These are phyloP conservation scores for Monosporascus cannonballus DNA, from an alignment of 2,329 filamentous ascomycete species.

Conservation along the genomic window DNA sequence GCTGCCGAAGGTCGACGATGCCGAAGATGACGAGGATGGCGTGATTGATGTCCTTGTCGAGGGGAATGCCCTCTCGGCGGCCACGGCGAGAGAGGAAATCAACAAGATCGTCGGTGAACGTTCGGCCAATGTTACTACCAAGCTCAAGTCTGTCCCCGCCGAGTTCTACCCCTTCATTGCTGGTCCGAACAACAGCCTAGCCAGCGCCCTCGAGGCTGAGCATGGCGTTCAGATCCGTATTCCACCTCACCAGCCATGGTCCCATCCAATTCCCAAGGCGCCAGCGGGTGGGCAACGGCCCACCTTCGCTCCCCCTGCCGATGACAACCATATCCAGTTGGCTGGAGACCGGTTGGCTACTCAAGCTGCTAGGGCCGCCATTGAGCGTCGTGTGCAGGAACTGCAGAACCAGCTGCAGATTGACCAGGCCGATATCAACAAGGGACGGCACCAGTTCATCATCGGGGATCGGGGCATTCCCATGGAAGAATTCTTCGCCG, in stretches of 20 bases:
- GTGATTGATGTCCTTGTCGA: constrained; percentile 84
- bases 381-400: constrained; percentile 72
- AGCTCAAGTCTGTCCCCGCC: constrained; percentile 76
- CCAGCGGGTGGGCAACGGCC: constrained; percentile 59
- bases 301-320: constrained; percentile 63
- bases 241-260: constrained; percentile 74
- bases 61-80: constrained; percentile 83
- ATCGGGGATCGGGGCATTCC: constrained; percentile 77
- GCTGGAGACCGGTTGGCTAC: constrained; percentile 80
- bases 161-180: constrained; percentile 96
- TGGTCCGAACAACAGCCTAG: constrained; percentile 63
- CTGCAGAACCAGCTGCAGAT: constrained; percentile 70
- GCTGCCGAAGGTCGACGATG: constrained; percentile 73
- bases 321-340: constrained; percentile 74
- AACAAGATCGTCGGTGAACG: constrained; percentile 83
- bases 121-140: constrained; percentile 73
- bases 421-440: constrained; percentile 75
- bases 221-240: constrained; percentile 77
- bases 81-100: constrained; percentile 77
- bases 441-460: constrained; percentile 90
- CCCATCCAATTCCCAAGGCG: constrained; percentile 59
- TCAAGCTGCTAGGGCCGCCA: constrained; percentile 69
- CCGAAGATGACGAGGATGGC: constrained; percentile 69
- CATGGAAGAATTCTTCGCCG: constrained; percentile 77
- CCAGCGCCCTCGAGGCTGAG: constrained; percentile 63